Percentiles rank a stretch among this genome's conserved stretches.
Evolutionary conservation across 805 yeast genomes (phyloP).

Genomic region (Zygosaccharomyces kombuchaensis): DNA sequence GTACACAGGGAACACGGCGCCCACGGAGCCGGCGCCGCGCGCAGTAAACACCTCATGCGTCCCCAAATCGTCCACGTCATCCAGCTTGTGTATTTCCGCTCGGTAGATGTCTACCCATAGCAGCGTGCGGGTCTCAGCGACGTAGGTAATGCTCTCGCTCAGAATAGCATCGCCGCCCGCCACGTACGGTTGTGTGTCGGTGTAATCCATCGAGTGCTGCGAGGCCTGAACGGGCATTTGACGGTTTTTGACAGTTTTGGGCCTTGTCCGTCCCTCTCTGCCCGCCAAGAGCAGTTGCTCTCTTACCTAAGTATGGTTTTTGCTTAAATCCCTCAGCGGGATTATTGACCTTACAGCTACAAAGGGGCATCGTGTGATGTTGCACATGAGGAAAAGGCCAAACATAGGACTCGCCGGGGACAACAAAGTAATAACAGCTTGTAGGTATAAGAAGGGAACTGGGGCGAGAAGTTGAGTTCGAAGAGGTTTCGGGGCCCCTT

Average conservation of each 20-base stretch:
- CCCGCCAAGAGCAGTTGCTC: not conserved
- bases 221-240: not conserved
- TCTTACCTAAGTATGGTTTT: not conserved
- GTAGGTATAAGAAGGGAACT: not conserved
- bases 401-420: not conserved
- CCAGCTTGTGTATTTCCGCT: slow-evolving; percentile 36
- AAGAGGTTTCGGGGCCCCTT: not conserved
- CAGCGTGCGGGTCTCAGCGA: slow-evolving; percentile 47
- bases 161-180: slow-evolving; percentile 37
- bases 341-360: not conserved
- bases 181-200: slow-evolving; percentile 18
- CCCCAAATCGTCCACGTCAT: slow-evolving; percentile 20
- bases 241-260: not conserved
- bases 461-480: not conserved
- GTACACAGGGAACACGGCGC: slow-evolving; percentile 69
- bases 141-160: slow-evolving; percentile 65
- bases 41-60: slow-evolving; percentile 9
- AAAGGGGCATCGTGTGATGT: not conserved
- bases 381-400: not conserved
- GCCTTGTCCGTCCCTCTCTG: not conserved
- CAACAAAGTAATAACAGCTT: not conserved
- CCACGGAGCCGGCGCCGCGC: slow-evolving; percentile 42
- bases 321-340: not conserved
- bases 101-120: slow-evolving; percentile 42
- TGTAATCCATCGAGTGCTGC: slow-evolving; percentile 8